Conservation (phyloP, 2,329 filamentous ascomycete genomes). For the Aspergillus luchuensis region DNA sequence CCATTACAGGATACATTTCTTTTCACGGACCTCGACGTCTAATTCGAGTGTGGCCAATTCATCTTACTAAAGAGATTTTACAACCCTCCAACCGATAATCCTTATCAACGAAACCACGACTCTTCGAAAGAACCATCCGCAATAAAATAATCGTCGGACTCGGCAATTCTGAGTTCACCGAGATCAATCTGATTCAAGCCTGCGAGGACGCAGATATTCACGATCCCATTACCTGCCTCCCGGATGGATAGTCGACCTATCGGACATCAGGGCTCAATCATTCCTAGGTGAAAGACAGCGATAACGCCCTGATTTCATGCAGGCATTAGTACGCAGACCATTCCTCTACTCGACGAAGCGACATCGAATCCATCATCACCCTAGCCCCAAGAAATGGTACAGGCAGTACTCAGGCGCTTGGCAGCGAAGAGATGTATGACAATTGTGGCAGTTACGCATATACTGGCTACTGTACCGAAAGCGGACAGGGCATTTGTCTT, state of each 20-base stretch:
- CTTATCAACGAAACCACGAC: constrained; percentile 69
- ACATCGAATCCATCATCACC: too few relatives aligned
- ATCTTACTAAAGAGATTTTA: constrained; percentile 53
- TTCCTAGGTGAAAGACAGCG: too few relatives aligned
- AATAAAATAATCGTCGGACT: constrained; percentile 68
- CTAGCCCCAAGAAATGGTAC: too few relatives aligned
- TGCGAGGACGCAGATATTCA: constrained; percentile 39
- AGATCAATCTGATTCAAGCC: constrained; percentile 36
- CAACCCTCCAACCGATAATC: constrained; percentile 58
- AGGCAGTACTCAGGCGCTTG: too few relatives aligned
- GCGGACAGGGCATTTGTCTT: too few relatives aligned
- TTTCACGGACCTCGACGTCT: constrained; percentile 30
- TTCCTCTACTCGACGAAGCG: too few relatives aligned
- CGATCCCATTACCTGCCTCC: constrained; percentile 42
- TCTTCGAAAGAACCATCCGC: constrained; percentile 66
- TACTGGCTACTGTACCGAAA: too few relatives aligned
- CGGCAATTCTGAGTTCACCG: constrained; percentile 19
- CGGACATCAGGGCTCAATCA: constrained; percentile 15
- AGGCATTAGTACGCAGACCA: too few relatives aligned
- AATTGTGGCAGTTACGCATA: too few relatives aligned
- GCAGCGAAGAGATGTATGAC: too few relatives aligned
- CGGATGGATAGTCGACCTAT: constrained; percentile 48
- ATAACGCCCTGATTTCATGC: too few relatives aligned
- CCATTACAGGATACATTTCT: constrained; percentile 23
- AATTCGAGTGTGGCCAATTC: constrained; percentile 44